These are phyloP conservation scores for Alternaria triticina DNA, from an alignment of 2,329 filamentous ascomycete genomes.

Conservation along the genomic window DNA sequence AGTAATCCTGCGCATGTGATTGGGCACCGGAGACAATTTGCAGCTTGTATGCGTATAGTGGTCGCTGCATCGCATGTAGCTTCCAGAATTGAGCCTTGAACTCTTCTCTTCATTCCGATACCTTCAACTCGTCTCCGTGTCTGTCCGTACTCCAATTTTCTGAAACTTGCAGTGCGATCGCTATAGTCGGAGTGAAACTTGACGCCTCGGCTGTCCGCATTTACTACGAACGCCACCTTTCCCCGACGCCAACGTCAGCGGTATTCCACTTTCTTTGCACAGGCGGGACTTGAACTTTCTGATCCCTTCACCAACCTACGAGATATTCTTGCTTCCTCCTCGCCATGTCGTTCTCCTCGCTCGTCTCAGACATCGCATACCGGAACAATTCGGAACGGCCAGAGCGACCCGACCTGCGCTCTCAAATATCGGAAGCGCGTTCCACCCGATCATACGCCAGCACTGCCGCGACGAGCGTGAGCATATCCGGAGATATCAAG, in stretches of 20 bases:
- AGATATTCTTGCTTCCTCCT: background rate
- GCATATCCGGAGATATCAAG: slow-evolving; percentile 59
- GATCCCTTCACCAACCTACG: background rate
- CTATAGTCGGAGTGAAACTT: slow-evolving; percentile 2
- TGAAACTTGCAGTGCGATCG: background rate
- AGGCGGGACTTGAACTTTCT: background rate
- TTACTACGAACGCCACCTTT: slow-evolving; percentile 15
- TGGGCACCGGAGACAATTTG: slow-evolving; percentile 16
- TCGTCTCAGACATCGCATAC: slow-evolving; percentile 60
- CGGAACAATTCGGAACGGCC: slow-evolving; percentile 49
- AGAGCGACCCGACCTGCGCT: slow-evolving; percentile 50
- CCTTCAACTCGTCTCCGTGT: background rate
- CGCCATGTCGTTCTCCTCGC: slow-evolving; percentile 59
- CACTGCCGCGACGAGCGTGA: slow-evolving; percentile 60
- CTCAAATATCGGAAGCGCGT: slow-evolving; percentile 54
- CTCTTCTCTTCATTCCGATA: background rate
- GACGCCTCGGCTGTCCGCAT: slow-evolving; percentile 16
- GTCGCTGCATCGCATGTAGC: background rate
- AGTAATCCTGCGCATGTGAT: slow-evolving; percentile 17
- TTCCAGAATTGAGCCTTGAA: background rate
- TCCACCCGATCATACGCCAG: slow-evolving; percentile 58
- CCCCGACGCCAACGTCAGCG: slow-evolving; percentile 3
- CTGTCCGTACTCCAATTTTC: background rate
- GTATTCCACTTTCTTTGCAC: background rate
- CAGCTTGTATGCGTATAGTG: background rate